A percentile compares a stretch with the other conserved stretches of the same genome.
Conservation (phyloP, 1,284 basidiomycete species). For the Cystobasidium sp. region DNA sequence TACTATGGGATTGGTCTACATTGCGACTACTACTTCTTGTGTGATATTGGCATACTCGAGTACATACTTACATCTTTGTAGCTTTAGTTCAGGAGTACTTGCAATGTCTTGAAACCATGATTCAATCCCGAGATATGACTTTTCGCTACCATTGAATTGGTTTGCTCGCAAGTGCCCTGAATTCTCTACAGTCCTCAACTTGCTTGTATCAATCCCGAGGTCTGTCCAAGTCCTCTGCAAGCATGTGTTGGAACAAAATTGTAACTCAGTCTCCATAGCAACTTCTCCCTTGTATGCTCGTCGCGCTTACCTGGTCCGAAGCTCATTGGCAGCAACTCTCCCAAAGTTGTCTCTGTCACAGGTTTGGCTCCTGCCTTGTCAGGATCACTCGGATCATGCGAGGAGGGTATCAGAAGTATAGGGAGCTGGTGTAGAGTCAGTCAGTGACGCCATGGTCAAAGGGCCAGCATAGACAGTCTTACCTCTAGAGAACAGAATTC, state of each 20-base stretch:
- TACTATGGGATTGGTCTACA: too few relatives aligned
- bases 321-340: constrained; percentile 77
- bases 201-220: too few relatives aligned
- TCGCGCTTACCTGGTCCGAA: constrained; percentile 78
- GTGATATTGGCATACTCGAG: too few relatives aligned
- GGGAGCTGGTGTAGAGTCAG: constrained; percentile 63
- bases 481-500: constrained; percentile 74
- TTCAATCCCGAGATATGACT: too few relatives aligned
- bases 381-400: constrained; percentile 61
- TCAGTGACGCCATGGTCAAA: not conserved
- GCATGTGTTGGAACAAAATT: not conserved
- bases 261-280: constrained; percentile 58
- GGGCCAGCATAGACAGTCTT: not conserved
- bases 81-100: too few relatives aligned
- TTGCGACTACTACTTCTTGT: too few relatives aligned
- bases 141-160: too few relatives aligned
- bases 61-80: too few relatives aligned
- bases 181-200: too few relatives aligned
- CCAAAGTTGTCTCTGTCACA: constrained; percentile 69
- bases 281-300: not conserved
- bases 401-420: constrained; percentile 73
- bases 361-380: constrained; percentile 61
- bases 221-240: too few relatives aligned
- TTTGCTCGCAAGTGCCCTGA: too few relatives aligned
- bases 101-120: too few relatives aligned